Conservation (phyloP, 164 flowering plant species). For the Stephania cephalantha region DNA sequence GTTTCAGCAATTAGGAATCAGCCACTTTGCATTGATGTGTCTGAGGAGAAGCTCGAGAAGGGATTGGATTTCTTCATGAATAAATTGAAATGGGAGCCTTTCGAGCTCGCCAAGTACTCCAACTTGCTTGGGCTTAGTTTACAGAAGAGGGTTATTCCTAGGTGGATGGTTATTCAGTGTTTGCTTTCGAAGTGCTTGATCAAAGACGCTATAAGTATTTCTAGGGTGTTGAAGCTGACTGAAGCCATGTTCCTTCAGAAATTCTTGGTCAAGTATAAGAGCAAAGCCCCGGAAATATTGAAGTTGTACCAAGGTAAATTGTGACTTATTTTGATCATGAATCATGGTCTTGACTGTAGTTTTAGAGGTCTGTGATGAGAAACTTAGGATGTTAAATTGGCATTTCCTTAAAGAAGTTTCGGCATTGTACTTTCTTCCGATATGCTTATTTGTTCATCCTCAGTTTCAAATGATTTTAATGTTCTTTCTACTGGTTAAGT, state of each 20-base stretch:
- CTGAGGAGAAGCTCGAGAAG: slow-evolving; percentile 6
- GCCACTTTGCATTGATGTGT: background rate
- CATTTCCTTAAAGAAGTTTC: background rate
- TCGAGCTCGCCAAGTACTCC: background rate
- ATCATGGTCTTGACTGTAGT: background rate
- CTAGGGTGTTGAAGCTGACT: background rate
- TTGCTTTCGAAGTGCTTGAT: slow-evolving; percentile 2
- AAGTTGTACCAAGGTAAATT: slow-evolving; percentile 7
- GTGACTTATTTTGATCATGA: background rate
- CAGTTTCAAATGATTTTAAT: background rate
- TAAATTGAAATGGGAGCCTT: slow-evolving; percentile 2
- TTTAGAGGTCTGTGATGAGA: background rate
- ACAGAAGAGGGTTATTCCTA: slow-evolving; percentile 3
- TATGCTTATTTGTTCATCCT: background rate
- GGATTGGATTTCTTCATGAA: slow-evolving; percentile 9
- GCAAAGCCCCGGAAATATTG: background rate
- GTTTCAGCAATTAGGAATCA: background rate
- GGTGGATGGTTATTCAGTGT: slow-evolving; percentile 5
- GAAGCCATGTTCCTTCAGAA: slow-evolving; percentile 5
- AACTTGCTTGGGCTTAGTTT: background rate
- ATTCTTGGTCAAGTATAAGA: slow-evolving; percentile 4
- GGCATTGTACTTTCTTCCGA: background rate
- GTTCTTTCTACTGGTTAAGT: background rate
- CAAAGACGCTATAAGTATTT: background rate
- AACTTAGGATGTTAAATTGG: background rate